Base-by-base conservation (phyloP, 2,329 filamentous ascomycete genomes). In the Cytospora piceicola region DNA sequence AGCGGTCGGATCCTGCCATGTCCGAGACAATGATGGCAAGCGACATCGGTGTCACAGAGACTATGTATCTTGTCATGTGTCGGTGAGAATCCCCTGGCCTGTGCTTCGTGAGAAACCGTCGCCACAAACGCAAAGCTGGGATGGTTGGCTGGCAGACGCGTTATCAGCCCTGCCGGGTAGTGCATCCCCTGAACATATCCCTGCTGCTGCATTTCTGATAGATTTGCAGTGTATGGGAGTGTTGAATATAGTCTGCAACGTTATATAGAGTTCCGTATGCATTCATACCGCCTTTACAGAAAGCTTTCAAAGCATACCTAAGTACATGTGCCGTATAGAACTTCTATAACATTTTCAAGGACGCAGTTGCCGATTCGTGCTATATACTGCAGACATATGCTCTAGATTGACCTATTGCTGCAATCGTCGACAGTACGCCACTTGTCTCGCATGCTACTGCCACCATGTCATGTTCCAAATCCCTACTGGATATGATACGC, bases 81-180 rank as follows among this genome's bases (percentile, higher is more conserved):
- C 66, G 66, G 66, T 67, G 66, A 67, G 27, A 54, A 42, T 51
- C 39, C 24, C 53, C 22, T 64, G 55, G 63, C 42, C 66, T 60
- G 59, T 67, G 58, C 66, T 49, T 42, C 4, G 32, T 15, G 27
- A 46, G 58, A 52, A 62, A 39, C 49, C 58, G 63, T 57, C 53
- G 60, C 58, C 27, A 55, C 55, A 57, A 39, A 57, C 39, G 36
- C 53, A 63, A 63, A 39, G 52, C 30, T 30, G 32, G 12, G 32
- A 22, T 60, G 58, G 63, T 66, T 66, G 63, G 63, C 27, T 51
- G 53, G 17, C 32, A 49, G 58, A 46, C 42, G 63, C 59, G 56
- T 56, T 55, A 42, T 63, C 66, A 67, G 66, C 63, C 66, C 59
- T 60, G 39, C n/a, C 49, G 36, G 59, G 59, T 60, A 49, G 39